Evolutionary conservation across 148 eudicot genomes (phyloP).

Genomic region (Arctostaphylos glauca): DNA sequence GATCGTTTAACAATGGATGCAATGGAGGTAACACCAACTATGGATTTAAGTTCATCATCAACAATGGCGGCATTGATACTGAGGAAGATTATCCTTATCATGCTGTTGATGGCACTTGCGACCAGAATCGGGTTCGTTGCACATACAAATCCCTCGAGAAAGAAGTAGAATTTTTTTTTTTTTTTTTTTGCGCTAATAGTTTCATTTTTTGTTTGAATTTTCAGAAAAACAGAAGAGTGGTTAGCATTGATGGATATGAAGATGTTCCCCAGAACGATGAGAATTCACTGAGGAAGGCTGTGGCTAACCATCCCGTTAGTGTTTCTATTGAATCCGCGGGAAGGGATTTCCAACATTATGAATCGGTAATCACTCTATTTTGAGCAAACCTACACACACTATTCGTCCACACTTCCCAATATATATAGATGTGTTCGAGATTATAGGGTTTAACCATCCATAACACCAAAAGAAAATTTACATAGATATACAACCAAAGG

Average conservation of each 20-base stretch:
- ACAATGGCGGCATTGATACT: constrained; percentile 67
- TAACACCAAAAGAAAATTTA: too few species aligned
- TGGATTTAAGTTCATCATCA: constrained; percentile 63
- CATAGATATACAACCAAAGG: too few species aligned
- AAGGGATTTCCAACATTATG: constrained; percentile 62
- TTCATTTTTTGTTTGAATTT: neutral
- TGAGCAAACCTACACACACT: too few species aligned
- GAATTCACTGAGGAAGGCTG: constrained; percentile 64
- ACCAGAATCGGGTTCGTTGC: constrained; percentile 41
- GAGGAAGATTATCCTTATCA: constrained; percentile 73
- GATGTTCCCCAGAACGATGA: constrained; percentile 67
- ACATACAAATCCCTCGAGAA: neutral
- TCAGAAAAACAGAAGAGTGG: constrained; percentile 69
- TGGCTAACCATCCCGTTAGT: constrained; percentile 70
- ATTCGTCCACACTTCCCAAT: too few species aligned
- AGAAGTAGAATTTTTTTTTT: neutral
- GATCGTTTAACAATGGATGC: constrained; percentile 47
- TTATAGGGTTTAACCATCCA: too few species aligned
- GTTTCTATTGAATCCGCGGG: constrained; percentile 81
- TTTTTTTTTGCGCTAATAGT: neutral
- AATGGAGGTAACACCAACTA: constrained; percentile 78
- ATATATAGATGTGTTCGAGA: too few species aligned
- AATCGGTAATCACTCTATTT: constrained; percentile 39
- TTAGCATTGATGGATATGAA: constrained; percentile 66
- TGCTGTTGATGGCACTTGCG: constrained; percentile 51